Percentiles rank a stretch among this genome's conserved stretches.
Evolutionary conservation across 2,329 filamentous ascomycete species (phyloP).

Genomic region (Botrytis pseudocinerea): DNA sequence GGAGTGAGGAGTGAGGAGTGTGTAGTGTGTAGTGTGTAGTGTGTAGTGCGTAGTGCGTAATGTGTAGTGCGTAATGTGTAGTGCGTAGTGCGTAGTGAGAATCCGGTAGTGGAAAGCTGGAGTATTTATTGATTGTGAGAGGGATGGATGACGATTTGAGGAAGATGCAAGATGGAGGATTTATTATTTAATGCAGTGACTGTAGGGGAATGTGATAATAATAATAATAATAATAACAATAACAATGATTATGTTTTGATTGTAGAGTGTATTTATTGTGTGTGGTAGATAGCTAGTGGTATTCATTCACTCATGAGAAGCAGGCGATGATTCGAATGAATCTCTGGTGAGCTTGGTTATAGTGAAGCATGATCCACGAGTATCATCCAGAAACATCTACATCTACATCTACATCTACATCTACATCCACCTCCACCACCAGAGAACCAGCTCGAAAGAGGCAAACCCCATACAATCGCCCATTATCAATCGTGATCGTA

Average conservation of each 20-base stretch:
- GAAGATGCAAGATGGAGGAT: too few species aligned
- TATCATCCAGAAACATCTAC: too few species aligned
- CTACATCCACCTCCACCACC: too few species aligned
- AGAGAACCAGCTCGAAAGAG: not conserved
- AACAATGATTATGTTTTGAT: not conserved
- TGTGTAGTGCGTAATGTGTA: not conserved
- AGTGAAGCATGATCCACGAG: too few species aligned
- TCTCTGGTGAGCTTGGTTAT: not conserved
- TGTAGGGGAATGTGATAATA: too few species aligned
- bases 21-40: too few species aligned
- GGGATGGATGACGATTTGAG: too few species aligned
- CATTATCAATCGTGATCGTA: not conserved
- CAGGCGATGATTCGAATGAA: not conserved
- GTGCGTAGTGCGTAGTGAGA: not conserved
- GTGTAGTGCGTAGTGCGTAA: too few species aligned
- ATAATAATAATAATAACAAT: too few species aligned
- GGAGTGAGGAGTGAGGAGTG: too few species aligned
- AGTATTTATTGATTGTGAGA: not conserved
- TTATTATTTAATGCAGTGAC: too few species aligned
- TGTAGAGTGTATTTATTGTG: not conserved
- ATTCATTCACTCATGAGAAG: not conserved
- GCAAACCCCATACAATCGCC: not conserved
- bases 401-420: not conserved
- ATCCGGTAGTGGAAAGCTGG: not conserved
- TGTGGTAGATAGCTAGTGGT: too few species aligned